Conservation (phyloP, 768 basidiomycete species). For the Podaxis pistillaris region DNA sequence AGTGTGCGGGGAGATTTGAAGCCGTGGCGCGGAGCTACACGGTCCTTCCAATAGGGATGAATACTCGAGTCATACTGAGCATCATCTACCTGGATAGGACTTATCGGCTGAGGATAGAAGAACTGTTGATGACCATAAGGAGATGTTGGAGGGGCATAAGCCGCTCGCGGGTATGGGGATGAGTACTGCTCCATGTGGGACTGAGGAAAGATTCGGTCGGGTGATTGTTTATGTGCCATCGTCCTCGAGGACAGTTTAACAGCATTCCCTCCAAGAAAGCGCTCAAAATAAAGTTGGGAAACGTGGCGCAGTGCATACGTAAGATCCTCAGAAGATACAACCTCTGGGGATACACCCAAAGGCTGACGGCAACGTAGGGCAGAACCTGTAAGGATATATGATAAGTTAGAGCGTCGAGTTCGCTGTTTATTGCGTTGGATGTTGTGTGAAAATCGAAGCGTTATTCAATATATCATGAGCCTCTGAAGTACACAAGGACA, state of each 20-base stretch:
- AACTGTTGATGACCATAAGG: not conserved
- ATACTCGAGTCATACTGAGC: conserved; percentile 2
- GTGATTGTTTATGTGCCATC: conserved; percentile 6
- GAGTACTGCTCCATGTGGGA: conserved; percentile 8
- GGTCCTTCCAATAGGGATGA: conserved; percentile 12
- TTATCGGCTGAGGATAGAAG: not conserved
- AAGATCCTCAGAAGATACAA: conserved; percentile 1
- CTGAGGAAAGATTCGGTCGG: not conserved
- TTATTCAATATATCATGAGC: not conserved
- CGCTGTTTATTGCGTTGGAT: too few species aligned
- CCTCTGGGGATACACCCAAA: not conserved
- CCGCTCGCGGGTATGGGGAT: not conserved
- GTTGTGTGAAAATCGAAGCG: too few species aligned
- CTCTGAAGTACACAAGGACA: not conserved
- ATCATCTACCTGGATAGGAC: conserved; percentile 7
- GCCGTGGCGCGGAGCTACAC: conserved; percentile 8
- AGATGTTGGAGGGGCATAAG: not conserved
- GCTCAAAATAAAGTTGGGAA: conserved; percentile 4
- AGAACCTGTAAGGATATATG: not conserved
- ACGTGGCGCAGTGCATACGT: conserved; percentile 5
- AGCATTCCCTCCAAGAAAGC: not conserved
- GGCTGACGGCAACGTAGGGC: not conserved
- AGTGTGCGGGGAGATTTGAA: conserved; percentile 6
- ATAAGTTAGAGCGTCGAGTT: too few species aligned
- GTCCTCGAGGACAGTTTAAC: conserved; percentile 4